These are phyloP conservation scores for Talaromyces islandicus DNA, from an alignment of 2,329 filamentous ascomycete species.

Conservation along the genomic window DNA sequence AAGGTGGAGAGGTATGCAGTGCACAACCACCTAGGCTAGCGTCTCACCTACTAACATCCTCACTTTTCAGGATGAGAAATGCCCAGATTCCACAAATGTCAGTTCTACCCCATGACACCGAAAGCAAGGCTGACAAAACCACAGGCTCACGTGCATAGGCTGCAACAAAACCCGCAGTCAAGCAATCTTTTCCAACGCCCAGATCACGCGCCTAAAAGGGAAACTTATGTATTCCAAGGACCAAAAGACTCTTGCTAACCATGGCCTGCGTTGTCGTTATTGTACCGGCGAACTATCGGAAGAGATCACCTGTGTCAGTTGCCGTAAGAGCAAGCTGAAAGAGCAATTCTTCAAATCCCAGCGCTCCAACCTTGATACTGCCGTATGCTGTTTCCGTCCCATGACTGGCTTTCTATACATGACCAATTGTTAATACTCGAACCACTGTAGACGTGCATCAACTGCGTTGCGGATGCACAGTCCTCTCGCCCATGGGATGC, in stretches of 20 bases:
- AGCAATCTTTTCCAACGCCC: slow-evolving; percentile 42
- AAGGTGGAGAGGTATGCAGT: background rate
- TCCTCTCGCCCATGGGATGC: slow-evolving; percentile 30
- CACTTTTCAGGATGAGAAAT: background rate
- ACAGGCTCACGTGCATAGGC: slow-evolving; percentile 42
- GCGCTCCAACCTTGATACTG: slow-evolving; percentile 39
- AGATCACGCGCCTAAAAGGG: slow-evolving; percentile 33
- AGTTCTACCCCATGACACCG: background rate
- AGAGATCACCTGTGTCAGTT: slow-evolving; percentile 46
- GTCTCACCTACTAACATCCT: background rate
- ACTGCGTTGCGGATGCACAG: slow-evolving; percentile 29
- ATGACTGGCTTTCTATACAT: background rate
- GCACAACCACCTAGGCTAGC: background rate
- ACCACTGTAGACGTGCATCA: slow-evolving; percentile 34
- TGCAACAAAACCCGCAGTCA: slow-evolving; percentile 38
- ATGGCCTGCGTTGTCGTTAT: slow-evolving; percentile 34
- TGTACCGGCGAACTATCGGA: slow-evolving; percentile 39
- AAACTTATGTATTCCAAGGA: slow-evolving; percentile 15
- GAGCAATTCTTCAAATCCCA: slow-evolving; percentile 47
- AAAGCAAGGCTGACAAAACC: background rate
- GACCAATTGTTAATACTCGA: background rate
- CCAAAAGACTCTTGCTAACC: slow-evolving; percentile 12
- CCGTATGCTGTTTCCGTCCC: slow-evolving; percentile 30
- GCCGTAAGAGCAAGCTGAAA: slow-evolving; percentile 41
- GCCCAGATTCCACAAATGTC: background rate